Evolutionary conservation across 2,329 filamentous ascomycete species (phyloP), one percentile per base, ranked within the genome.

Genomic region (Pyrenophora seminiperda): DNA sequence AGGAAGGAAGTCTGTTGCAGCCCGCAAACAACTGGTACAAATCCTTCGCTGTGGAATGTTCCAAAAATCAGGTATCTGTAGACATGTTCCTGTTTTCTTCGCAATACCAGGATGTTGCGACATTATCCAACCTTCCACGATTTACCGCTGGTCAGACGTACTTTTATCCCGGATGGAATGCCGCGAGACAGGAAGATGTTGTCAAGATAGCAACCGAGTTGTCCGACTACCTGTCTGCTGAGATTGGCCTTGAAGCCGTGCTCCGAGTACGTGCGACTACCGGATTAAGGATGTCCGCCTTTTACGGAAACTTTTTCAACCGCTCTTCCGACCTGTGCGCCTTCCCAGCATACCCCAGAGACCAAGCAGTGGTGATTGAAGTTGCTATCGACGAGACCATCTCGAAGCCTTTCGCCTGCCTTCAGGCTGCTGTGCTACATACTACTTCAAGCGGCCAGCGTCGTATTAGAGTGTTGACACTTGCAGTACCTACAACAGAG

Each of bases 281-380:
- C 18, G 94, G 94, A 43, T 78, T 99, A 51, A 86, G 94, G 45
- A 97, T 97, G 89, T 96, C 87, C 77, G 92, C 93, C 2, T 99
- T 99, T 77, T 99, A 97, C 74, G 94, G 94, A 62, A 99, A 99
- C 78, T 99, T 99, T 77, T 99, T 99, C 82, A 99, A 97, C 79
- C 85, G 94, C 63, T 96, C 91, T 71, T 97, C 92, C 13, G 94
- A 99, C 76, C 84, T 99, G 24, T 97, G 94, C 73, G 94, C 94
- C 10, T 99, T 99, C 81, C 94, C 94, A 1, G 92, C 94, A 0
- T 97, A 99, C 80, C 94, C 94, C 24, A 88, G 94, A 70, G 94
- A 99, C 67, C 94, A 99, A 74, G 91, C 90, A 57, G 97, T 97
- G 70, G 94, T 97, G 34, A 93, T 99, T 15, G 94, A 99, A 75